Base-by-base conservation (phyloP, 179 eudicot species). In the Silene vulgaris region DNA sequence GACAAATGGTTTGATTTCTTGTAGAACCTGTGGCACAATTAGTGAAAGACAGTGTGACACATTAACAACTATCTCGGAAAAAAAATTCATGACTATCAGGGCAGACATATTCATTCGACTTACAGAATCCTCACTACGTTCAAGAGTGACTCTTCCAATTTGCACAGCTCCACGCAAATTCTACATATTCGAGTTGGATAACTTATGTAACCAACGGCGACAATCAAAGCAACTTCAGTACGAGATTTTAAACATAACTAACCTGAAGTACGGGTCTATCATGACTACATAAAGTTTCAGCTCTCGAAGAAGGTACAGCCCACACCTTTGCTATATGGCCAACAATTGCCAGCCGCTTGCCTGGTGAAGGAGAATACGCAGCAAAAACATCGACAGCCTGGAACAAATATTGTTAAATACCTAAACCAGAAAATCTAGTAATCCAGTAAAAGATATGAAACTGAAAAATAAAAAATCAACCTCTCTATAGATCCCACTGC, bases 371-470 rank as follows among this genome's bases (percentile, higher is more conserved):
- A 57, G 91, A 86, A 82, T 80, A 88, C 56, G 89, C 88, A 79
- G 93, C 92, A 85, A 92, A 96, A 63, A 93, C 75, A 87, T 96
- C 99, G 70, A 91, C 89, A 75, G 99, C 99, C 99, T 95, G 85
- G 16, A 82, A 67, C 16, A 16, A 56, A 74, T 13, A 30, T 30
- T 30, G 69, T 40, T 21, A 45, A 52, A 14, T 23, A 16, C 29
- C 19, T 78, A 61, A 65, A 28, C 28, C 56, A 43, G 50, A 57
- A 56, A 32, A 30, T 50, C 17, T 26, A 5, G 74, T 16, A 14
- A 52, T 57, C 23, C 35, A 0, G 8, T 21, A 68, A 12, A 30
- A 52, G 50, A 3, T 11, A 3, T 11, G 69, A 26, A 69, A 66
- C 1, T 23, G 21, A 20, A 66, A 68, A 63, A 43, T 59, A 20